Conservation (phyloP, 768 basidiomycete species). For the Boletellus ananiceps region DNA sequence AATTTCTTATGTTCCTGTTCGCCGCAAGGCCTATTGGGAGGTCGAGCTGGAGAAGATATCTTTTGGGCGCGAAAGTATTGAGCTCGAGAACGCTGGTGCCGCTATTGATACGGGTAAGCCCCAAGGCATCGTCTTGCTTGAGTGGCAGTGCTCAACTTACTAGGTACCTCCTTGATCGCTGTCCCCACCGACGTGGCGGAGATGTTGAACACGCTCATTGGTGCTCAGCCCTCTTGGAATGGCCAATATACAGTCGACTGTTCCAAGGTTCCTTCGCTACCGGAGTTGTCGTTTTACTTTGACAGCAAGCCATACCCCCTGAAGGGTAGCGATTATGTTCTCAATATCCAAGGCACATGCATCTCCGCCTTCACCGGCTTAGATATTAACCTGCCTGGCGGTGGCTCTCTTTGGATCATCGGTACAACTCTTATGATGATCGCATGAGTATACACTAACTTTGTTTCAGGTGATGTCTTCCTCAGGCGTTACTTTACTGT, state of each 20-base stretch:
- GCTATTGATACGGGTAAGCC: constrained; percentile 80
- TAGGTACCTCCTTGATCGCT: constrained; percentile 91
- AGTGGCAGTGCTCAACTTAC: constrained; percentile 2
- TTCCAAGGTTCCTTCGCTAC: constrained; percentile 74
- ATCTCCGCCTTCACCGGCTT: constrained; percentile 90
- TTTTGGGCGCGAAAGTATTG: constrained; percentile 84
- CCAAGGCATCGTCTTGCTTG: not conserved
- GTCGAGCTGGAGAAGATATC: constrained; percentile 84
- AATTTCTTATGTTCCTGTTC: constrained; percentile 82
- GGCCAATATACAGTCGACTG: constrained; percentile 95
- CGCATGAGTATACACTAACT: constrained; percentile 5
- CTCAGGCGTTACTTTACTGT: constrained; percentile 90
- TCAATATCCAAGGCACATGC: constrained; percentile 88
- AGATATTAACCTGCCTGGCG: constrained; percentile 75
- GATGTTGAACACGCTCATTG: constrained; percentile 94
- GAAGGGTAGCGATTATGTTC: constrained; percentile 81
- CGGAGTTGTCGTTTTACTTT: constrained; percentile 81
- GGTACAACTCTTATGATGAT: constrained; percentile 42
- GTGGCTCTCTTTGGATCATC: constrained; percentile 83
- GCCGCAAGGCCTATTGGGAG: constrained; percentile 97
- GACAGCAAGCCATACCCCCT: constrained; percentile 75
- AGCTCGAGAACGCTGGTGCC: constrained; percentile 90
- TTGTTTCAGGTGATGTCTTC: constrained; percentile 71
- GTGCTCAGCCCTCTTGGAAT: constrained; percentile 92
- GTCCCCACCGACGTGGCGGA: constrained; percentile 93